Base-by-base conservation (phyloP, 345 rosid species). In the Hevea brasiliensis region DNA sequence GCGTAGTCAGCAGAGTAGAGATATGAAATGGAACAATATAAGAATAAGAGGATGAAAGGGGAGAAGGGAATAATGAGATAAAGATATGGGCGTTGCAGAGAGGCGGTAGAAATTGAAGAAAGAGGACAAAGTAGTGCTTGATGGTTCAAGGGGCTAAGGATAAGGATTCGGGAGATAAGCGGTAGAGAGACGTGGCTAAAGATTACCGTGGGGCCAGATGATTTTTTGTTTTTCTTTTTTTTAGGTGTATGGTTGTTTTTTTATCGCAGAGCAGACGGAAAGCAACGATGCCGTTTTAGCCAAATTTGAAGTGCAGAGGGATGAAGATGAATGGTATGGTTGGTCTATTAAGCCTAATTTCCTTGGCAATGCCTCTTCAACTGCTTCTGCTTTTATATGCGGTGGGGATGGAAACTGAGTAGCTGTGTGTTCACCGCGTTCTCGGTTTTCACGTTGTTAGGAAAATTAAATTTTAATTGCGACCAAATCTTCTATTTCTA, bases 121-220 rank as follows among this genome's bases (percentile, higher is more conserved):
- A 41, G 58, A 63, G 3, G 53, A 44, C n/a, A 62, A 41, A 23
- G n/a, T 5, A 53, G 8, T 27, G 15, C 0, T 12, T 4, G 26
- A 50, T 32, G 3, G 23, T 15, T 24, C 20, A 11, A 42, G 21
- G 21, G 3, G 17, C 20, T 32, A 37, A 7, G 80, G 92, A 87
- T 90, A 89, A 89, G 97, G 92, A 77, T 67, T 50, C 26, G 62
- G 67, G 50, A 64, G 80, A 81, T 86, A 65, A 80, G 87, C 89
- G 88, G 88, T 78, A 63, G 87, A 76, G 68, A 84, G 73, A 74
- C 74, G 70, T 21, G 74, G 24, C 44, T 23, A 20, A 23, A 70
- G 90, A 88, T 92, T 82, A 61, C 87, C 74, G 79, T 83, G 75
- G 90, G 89, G 47, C 93, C 92, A 71, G 41, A 11, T 20, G 8